Evolutionary conservation across 306 rosid genomes (phyloP).

Genomic region (Acacia acuminata): DNA sequence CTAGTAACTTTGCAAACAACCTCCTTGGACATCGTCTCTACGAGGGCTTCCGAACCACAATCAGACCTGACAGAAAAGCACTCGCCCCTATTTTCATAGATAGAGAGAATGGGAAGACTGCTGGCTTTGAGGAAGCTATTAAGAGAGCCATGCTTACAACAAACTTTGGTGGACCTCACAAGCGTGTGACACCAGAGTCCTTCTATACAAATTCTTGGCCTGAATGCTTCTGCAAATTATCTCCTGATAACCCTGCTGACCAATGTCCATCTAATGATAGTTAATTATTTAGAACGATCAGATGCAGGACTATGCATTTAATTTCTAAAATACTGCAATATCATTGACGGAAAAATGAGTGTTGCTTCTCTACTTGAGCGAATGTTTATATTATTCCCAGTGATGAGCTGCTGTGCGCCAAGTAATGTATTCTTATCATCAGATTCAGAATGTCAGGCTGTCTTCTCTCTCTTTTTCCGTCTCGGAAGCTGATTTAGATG

Average conservation of each 20-base stretch:
- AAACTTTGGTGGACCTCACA: slow-evolving; percentile 4
- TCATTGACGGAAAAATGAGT: background rate
- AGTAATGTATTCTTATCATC: slow-evolving; percentile 29
- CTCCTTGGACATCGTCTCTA: background rate
- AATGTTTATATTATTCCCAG: background rate
- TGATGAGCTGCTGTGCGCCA: background rate
- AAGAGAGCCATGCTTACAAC: background rate
- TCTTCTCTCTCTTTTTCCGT: background rate
- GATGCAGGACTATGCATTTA: background rate
- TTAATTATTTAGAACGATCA: background rate
- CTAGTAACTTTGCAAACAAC: background rate
- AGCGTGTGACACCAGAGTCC: background rate
- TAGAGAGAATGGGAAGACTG: background rate
- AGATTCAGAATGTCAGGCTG: slow-evolving; percentile 40
- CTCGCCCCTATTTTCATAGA: background rate
- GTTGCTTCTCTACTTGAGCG: background rate
- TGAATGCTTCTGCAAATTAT: slow-evolving; percentile 7
- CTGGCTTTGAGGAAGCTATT: background rate
- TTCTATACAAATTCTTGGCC: slow-evolving; percentile 14
- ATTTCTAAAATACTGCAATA: background rate
- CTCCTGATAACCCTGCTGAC: background rate
- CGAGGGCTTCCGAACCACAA: background rate
- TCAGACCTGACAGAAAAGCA: background rate
- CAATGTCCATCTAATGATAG: background rate
- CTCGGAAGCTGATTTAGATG: slow-evolving; percentile 6